Base-by-base conservation (phyloP, 2,329 filamentous ascomycete genomes). In the Trichoderma afroharzianum region DNA sequence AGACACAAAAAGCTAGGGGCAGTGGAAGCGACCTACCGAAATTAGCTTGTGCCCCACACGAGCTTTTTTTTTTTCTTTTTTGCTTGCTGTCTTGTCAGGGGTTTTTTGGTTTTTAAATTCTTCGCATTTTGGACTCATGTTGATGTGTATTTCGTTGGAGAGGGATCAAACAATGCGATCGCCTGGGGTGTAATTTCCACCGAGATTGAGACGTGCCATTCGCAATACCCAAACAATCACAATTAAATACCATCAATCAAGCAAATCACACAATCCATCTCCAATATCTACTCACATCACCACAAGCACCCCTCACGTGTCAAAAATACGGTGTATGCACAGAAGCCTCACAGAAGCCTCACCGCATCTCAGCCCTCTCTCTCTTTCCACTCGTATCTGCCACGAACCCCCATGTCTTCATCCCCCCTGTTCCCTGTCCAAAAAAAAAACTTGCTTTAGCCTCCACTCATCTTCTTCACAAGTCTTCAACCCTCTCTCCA, bases 291-390 rank as follows among this genome's bases (percentile, higher is more conserved):
- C 39, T 9, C 39, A 47, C 8, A 47, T n/a, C 18, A 47, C 4
- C 18, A 47, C 43, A 47, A 50, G 3, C 8, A 33, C 30, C 15
- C 50, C n/a, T 57, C 63, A 57, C 63, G 63, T 67, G 64, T 68
- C 33, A 28, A 39, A 59, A 68, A 50, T 61, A 68, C 66, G 66
- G 66, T 68, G 66, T 68, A 68, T 68, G 66, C 66, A 68, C 66
- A 15, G 66, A 68, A 68, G 66, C 66, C 53, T 68, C 39, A 57
- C 66, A 68, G 66, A 68, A 68, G 50, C 53, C 66, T 67, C 63
- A 67, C 63, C 55, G 36, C 64, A 68, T 59, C 53, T 28, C 36
- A 28, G 15, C 26, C 61, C 61, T 43, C 26, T 39, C n/a, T 39
- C 9, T 21, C 30, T 28, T 36, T 36, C 59, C 6, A 59, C 58